Percentiles rank a stretch among this genome's conserved stretches.
Conservation (phyloP, 2,329 filamentous ascomycete genomes). For the Thelonectria olida region DNA sequence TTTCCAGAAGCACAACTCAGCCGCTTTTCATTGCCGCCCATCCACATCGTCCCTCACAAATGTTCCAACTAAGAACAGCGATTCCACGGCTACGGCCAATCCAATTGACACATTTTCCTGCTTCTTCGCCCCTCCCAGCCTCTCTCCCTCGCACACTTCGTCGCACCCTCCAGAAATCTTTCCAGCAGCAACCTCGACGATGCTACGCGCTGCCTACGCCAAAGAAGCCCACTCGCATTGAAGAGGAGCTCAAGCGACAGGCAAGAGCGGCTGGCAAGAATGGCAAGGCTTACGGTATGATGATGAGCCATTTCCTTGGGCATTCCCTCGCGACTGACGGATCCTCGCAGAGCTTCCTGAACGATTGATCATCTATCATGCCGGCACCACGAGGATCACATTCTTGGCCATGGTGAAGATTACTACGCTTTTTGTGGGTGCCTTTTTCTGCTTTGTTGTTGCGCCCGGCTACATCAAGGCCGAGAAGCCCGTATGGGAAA, state of each 20-base stretch:
- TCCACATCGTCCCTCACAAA: conserved; percentile 18
- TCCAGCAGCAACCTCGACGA: conserved; percentile 36
- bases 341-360: conserved; percentile 59
- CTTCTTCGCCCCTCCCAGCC: neutral
- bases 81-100: conserved; percentile 30
- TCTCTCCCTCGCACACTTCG: conserved; percentile 26
- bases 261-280: conserved; percentile 37
- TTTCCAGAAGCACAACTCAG: conserved; percentile 15
- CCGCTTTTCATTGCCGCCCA: conserved; percentile 10
- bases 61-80: conserved; percentile 33
- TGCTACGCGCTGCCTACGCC: conserved; percentile 35
- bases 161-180: conserved; percentile 35
- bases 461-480: conserved; percentile 66
- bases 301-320: neutral
- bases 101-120: conserved; percentile 21
- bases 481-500: conserved; percentile 48
- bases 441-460: conserved; percentile 71
- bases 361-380: conserved; percentile 77
- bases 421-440: conserved; percentile 74
- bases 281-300: conserved; percentile 34
- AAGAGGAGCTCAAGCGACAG: conserved; percentile 40
- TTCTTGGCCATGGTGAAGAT: conserved; percentile 78
- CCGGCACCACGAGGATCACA: conserved; percentile 72
- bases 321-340: neutral
- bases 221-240: conserved; percentile 26